A percentile compares a stretch with the other conserved stretches of the same genome.
Evolutionary conservation across 495 filamentous ascomycete genomes (phyloP).

Genomic region (Hypoxylon lienhwacheense): DNA sequence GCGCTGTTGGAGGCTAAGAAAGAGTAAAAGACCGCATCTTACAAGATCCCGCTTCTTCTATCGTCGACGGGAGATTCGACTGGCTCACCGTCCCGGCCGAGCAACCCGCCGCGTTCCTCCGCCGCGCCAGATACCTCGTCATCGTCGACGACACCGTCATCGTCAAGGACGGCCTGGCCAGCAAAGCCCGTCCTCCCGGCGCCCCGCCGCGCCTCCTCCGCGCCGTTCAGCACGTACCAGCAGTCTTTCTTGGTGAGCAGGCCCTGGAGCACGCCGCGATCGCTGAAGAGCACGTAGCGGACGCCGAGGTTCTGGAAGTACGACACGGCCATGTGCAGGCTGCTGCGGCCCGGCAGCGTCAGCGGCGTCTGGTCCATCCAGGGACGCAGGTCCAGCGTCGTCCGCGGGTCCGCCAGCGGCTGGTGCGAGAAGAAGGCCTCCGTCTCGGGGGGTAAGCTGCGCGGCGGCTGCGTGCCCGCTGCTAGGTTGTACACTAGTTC

Average conservation of each 20-base stretch:
- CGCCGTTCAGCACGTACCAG: constrained; percentile 88
- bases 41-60: constrained; percentile 32
- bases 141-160: not conserved
- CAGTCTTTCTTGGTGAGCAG: constrained; percentile 97
- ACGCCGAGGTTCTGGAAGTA: constrained; percentile 95
- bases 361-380: constrained; percentile 99
- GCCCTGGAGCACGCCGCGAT: constrained; percentile 78
- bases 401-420: constrained; percentile 73
- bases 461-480: constrained; percentile 54
- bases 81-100: not conserved
- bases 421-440: constrained; percentile 84
- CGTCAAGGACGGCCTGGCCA: constrained; percentile 14
- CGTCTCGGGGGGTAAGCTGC: constrained; percentile 65
- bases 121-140: constrained; percentile 2
- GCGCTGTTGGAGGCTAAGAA: no score
- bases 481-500: constrained; percentile 83
- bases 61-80: constrained; percentile 23
- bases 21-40: constrained; percentile 3
- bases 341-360: constrained; percentile 74
- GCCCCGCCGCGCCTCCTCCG: constrained; percentile 58
- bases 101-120: constrained; percentile 12
- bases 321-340: constrained; percentile 75
- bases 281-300: constrained; percentile 84
- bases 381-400: constrained; percentile 81
- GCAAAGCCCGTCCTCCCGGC: constrained; percentile 16